Evolutionary conservation across 1,139 yeast species (phyloP), one percentile per base, ranked within the genome.

Genomic region (Wickerhamomyces sp.): DNA sequence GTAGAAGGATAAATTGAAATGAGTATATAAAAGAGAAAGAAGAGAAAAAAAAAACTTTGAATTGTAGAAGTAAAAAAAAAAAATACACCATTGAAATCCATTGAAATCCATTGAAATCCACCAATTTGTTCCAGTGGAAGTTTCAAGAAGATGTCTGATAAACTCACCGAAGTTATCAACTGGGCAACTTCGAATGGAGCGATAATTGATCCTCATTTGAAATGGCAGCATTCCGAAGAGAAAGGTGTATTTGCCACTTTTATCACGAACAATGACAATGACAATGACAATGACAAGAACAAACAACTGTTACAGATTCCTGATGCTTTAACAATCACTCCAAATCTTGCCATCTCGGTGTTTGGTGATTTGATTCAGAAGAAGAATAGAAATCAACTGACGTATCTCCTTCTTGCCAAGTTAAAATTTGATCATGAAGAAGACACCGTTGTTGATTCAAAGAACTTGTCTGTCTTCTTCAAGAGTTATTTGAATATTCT

Each of bases 181-280:
- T 80, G 88, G 87, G 75, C 79, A 1, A 47, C 28, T 9, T 41
- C 46, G 0, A 59, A 75, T 38, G 84, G 83, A 4, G 67, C 79
- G 1, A 20, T 44, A 1, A 57, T 79, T 5, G 58, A 62, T 36
- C 52, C 51, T 1, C 33, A 47, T 2, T 37, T 70, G 3, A 40
- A 45, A 4, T 71, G 68, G 38, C 41, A 47, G 24, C 26, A 43
- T 5, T 44, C 55, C 5, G 39, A 36, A 4, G 40, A 34, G 9
- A 50, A 55, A 9, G 72, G 74, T 30, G 49, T 65, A 20, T 69
- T 72, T 6, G 77, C 72, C 14, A 38, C 61, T 14, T 58, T 52
- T 23, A 42, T 42, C 11, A 36, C 41, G 3, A 28, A 36, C 6
- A 24, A 37, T 6, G 43, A 42, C 11, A 36, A 40, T 4, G 29